These are phyloP conservation scores for Nicotiana paniculata DNA, from an alignment of 257 asterid species.

Conservation along the genomic window DNA sequence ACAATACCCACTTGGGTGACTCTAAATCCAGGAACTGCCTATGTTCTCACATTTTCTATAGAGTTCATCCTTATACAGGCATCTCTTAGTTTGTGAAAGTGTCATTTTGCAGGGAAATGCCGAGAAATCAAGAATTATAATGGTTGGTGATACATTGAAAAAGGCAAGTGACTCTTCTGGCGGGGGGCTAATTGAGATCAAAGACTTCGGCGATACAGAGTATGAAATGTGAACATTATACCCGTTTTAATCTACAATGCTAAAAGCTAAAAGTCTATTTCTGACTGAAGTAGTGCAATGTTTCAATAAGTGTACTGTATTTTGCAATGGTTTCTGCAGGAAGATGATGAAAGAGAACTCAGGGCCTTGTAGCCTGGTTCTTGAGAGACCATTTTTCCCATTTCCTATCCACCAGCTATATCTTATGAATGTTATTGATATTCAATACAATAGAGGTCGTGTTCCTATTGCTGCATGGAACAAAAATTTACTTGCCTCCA, in stretches of 20 bases:
- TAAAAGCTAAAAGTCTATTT: not conserved
- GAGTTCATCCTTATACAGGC: not conserved
- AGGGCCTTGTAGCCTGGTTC: slow-evolving; percentile 72
- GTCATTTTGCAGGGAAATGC: slow-evolving; percentile 67
- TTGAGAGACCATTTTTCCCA: slow-evolving; percentile 86
- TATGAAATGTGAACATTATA: slow-evolving; percentile 25
- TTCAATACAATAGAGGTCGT: slow-evolving; percentile 68
- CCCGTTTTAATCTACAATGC: not conserved
- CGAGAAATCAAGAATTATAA: slow-evolving; percentile 80
- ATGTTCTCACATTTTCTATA: not conserved
- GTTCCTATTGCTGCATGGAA: slow-evolving; percentile 82
- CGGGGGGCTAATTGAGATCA: slow-evolving; percentile 63
- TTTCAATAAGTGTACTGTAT: not conserved
- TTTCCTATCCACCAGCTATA: slow-evolving; percentile 74
- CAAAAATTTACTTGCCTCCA: slow-evolving; percentile 40
- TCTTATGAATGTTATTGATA: slow-evolving; percentile 53
- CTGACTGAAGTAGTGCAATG: not conserved
- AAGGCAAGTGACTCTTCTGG: slow-evolving; percentile 61
- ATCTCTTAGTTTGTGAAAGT: not conserved
- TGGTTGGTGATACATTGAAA: slow-evolving; percentile 94
- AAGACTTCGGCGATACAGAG: slow-evolving; percentile 73
- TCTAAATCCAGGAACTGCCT: not conserved
- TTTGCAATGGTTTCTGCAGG: slow-evolving; percentile 44
- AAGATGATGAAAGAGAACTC: slow-evolving; percentile 51
- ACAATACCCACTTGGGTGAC: not conserved